Evolutionary conservation across 331 rosid species (phyloP).

Genomic region (Erythrophleum ivorense): DNA sequence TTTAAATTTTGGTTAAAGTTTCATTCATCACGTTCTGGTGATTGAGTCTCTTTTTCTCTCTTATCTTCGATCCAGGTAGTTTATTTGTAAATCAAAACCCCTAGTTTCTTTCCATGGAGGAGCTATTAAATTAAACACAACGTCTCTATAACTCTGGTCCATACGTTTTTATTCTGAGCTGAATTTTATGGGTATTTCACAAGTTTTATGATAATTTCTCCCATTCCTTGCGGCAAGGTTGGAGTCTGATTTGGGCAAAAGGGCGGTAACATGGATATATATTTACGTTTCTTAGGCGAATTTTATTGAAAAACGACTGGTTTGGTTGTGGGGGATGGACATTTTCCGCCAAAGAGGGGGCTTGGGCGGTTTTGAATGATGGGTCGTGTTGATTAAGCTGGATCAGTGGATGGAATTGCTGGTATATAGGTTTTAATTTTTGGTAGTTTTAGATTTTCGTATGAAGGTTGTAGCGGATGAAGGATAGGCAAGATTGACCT

Average conservation of each 20-base stretch:
- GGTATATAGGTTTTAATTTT: slow-evolving; percentile 40
- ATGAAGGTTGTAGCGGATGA: slow-evolving; percentile 34
- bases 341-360: slow-evolving; percentile 37
- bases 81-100: slow-evolving; percentile 50
- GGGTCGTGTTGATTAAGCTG: slow-evolving; percentile 56
- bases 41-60: slow-evolving; percentile 28
- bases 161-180: slow-evolving; percentile 36
- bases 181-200: slow-evolving; percentile 27
- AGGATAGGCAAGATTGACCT: slow-evolving; percentile 38
- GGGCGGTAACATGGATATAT: slow-evolving; percentile 44
- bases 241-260: slow-evolving; percentile 40
- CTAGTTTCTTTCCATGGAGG: slow-evolving; percentile 53
- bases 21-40: slow-evolving; percentile 9
- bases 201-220: slow-evolving; percentile 27
- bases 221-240: slow-evolving; percentile 4
- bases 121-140: slow-evolving; percentile 44
- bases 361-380: slow-evolving; percentile 40
- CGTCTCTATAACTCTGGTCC: slow-evolving; percentile 44
- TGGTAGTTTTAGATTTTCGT: slow-evolving; percentile 35
- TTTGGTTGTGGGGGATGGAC: slow-evolving; percentile 34
- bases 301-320: slow-evolving; percentile 46
- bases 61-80: slow-evolving; percentile 54
- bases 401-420: slow-evolving; percentile 29
- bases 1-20: too few species aligned
- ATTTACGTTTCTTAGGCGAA: slow-evolving; percentile 36